Evolutionary conservation across 2,329 filamentous ascomycete species (phyloP), one percentile per base, ranked within the genome.

Genomic region (Acephala macrosclerotiorum): DNA sequence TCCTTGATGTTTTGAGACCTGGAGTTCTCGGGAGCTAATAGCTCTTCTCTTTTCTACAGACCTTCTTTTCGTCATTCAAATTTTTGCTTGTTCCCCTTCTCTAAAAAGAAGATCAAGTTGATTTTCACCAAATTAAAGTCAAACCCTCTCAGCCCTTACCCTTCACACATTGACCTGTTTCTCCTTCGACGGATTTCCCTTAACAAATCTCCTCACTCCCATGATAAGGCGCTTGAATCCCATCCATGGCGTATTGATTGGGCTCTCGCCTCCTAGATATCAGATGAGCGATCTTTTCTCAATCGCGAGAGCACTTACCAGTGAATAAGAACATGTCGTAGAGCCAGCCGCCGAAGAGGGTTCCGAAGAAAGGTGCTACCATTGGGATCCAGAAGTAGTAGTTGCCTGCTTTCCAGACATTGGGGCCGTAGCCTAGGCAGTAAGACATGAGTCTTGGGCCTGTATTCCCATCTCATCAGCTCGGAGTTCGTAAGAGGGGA

Each of bases 301-400:
- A 8, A 16, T 18, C 9, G 25, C 11, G 40, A 25, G 35, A 38
- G 45, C 16, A 60, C 61, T 65, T 63, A 61, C 71, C 71, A 20
- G 68, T 72, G 59, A 67, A 73, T 53, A 94, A 80, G 75, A 92
- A 87, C 1, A 86, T 75, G 74, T 92, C 89, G 74, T 92, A 91
- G 22, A 92, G 70, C 76, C 87, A 88, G 1, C 87, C 90, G 3
- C 90, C 90, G 68, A 90, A 86, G 0, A 82, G 75, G 69, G 83
- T 86, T 5, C 90, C 91, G 18, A 86, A 76, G 74, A 93, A 92
- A 0, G 91, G 90, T 1, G 89, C 84, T 4, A 93, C 86, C 81
- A 93, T 91, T 0, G 91, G 91, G 22, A 93, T 56, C 89, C 89
- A 93, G 75, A 92, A 92, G 74, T 92, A 93, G 74, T 92, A 90